A percentile compares a stretch with the other conserved stretches of the same genome.
These are phyloP conservation scores for Cryptosporidium viatorum DNA, from an alignment of 169 alveolate genomes.

Conservation along the genomic window DNA sequence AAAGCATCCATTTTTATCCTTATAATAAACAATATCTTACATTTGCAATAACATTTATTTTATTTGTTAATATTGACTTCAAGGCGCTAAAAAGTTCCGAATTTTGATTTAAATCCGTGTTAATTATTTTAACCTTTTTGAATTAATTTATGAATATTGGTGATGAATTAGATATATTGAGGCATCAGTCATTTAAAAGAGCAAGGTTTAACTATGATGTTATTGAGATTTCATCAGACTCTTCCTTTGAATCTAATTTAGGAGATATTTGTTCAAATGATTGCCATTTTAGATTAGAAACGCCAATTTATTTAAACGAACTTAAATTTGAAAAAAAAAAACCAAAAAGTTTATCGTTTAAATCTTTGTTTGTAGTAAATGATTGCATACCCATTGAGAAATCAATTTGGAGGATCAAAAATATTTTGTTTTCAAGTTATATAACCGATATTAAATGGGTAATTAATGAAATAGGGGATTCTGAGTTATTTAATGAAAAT, in stretches of 20 bases:
- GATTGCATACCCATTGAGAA: neutral
- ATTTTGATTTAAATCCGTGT: too few species aligned
- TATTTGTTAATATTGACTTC: neutral
- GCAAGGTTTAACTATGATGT: neutral
- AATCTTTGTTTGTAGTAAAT: slow-evolving; percentile 20
- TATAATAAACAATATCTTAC: neutral
- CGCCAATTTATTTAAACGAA: slow-evolving; percentile 35
- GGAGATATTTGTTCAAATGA: neutral
- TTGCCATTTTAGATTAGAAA: neutral
- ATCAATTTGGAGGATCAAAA: slow-evolving; percentile 11
- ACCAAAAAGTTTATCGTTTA: neutral
- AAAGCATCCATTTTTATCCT: slow-evolving; percentile 15
- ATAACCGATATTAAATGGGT: slow-evolving; percentile 32
- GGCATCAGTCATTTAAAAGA: neutral
- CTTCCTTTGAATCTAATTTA: neutral
- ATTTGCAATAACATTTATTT: neutral
- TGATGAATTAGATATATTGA: neutral
- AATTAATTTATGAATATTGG: neutral
- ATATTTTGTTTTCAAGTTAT: slow-evolving; percentile 48
- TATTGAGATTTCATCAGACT: neutral
- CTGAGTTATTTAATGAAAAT: neutral
- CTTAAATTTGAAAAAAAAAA: slow-evolving; percentile 11
- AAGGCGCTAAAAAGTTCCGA: neutral
- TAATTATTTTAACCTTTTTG: neutral
- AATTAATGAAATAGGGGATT: slow-evolving; percentile 28